Percentiles rank a stretch among this genome's conserved stretches.
Evolutionary conservation across 2,329 filamentous ascomycete genomes (phyloP).

Genomic region (Colletotrichum gigasporum): DNA sequence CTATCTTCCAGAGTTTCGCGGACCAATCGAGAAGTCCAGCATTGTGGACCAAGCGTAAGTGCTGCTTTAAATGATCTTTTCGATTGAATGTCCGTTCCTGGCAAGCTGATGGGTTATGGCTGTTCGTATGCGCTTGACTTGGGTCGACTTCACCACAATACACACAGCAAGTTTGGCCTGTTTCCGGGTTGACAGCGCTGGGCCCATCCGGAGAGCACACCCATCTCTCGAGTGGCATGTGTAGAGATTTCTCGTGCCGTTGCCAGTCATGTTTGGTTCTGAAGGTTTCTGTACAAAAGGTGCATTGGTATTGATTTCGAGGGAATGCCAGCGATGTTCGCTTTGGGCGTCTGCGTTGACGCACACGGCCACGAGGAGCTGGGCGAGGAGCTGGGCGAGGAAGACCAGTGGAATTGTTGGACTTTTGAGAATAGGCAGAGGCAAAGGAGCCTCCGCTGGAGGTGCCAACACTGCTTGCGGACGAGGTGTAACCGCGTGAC

Average conservation of each 20-base stretch:
- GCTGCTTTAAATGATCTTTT: conserved; percentile 55
- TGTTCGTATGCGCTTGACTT: conserved; percentile 42
- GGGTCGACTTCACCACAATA: conserved; percentile 48
- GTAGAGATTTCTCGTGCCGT: conserved; percentile 60
- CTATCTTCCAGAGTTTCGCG: conserved; percentile 3
- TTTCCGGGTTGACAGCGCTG: conserved; percentile 44
- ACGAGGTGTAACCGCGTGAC: conserved; percentile 30
- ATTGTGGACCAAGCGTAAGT: conserved; percentile 38
- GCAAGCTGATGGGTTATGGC: conserved; percentile 55
- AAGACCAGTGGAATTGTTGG: neutral
- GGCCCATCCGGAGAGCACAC: conserved; percentile 41
- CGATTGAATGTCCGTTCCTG: conserved; percentile 55
- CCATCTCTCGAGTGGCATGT: conserved; percentile 56
- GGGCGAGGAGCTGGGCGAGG: conserved; percentile 23
- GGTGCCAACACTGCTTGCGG: conserved; percentile 34
- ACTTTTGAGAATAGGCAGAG: conserved; percentile 23
- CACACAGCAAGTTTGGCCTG: conserved; percentile 40
- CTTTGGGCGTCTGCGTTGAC: conserved; percentile 5
- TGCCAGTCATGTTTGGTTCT: conserved; percentile 56
- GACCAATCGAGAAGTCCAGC: neutral
- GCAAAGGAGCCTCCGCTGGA: conserved; percentile 29
- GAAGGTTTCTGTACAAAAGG: conserved; percentile 57
- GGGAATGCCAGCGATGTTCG: conserved; percentile 13
- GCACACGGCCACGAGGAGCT: conserved; percentile 26
- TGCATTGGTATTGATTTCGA: conserved; percentile 46